Evolutionary conservation across 768 basidiomycete species (phyloP), one percentile per base, ranked within the genome.

Genomic region (Trametopsis cervina): DNA sequence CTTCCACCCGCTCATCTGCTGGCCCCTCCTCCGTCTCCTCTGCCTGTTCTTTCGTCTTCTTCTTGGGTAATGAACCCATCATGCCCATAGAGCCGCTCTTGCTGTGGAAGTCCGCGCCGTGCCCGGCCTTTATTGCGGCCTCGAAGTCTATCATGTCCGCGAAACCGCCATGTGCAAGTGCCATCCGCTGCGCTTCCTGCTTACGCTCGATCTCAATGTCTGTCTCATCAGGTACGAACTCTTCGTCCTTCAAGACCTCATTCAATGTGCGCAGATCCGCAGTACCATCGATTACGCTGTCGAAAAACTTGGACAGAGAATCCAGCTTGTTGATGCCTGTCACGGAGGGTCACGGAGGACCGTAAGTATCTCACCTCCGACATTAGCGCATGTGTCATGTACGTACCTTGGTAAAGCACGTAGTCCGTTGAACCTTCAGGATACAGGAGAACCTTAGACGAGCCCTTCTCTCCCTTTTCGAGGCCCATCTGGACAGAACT

Each of bases 261-360:
- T 71, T 71, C 50, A 67, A 51, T 17, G 61, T 60, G 13, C 66
- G 64, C 45, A 86, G 70, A 55, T 85, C 77, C 2, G 69, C 78
- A 3, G 81, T 77, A 44, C 85, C 86, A 50, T 85, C 81, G 15
- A 85, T 58, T 27, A 89, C 70, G 0, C 81, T 78, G 54, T 78
- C 81, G 62, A 85, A 83, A 69, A 84, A 88, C 57, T 81, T 79
- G 51, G 75, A 75, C 35, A 95, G 69, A 2, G 84, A 73, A 44
- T 90, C 85, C 53, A 80, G 74, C 67, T 94, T 94, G 58, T 72
- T 74, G 27, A 73, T 63, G 36, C 89, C 90, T 85, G 56, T 5
- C 21, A 12, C 36, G 22, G 13, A 9, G 18, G 21, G 37, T 12
- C 12, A 17, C 45, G 40, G 45, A 39, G 37, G 45, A 24, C 36